Conservation (phyloP, 306 rosid species). For the Begonia masoniana region DNA sequence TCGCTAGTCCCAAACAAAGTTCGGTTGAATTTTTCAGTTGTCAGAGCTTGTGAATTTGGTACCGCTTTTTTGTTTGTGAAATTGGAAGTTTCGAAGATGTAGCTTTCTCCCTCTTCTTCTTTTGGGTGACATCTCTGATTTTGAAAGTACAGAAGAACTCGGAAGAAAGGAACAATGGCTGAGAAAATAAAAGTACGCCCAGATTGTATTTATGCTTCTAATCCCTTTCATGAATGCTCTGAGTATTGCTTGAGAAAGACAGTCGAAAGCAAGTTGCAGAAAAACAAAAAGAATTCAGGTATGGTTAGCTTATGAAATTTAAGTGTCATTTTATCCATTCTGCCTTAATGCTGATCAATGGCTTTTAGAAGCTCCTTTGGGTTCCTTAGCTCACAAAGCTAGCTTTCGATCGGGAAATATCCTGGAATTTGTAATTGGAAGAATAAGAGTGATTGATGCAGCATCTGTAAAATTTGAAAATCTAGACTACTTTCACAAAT, state of each 20-base stretch:
- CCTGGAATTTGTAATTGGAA: not conserved
- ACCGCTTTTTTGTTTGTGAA: too few species aligned
- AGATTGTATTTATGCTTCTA: not conserved
- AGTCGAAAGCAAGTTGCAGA: not conserved
- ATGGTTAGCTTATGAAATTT: not conserved
- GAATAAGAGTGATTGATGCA: not conserved
- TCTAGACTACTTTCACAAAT: too few species aligned
- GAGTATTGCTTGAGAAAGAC: not conserved
- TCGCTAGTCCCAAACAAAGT: too few species aligned
- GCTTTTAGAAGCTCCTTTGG: not conserved
- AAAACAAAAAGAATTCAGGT: not conserved
- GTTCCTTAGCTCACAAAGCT: not conserved
- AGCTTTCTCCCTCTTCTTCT: too few species aligned
- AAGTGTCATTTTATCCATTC: too few species aligned
- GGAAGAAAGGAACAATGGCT: not conserved
- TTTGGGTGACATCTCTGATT: too few species aligned
- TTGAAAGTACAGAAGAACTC: not conserved
- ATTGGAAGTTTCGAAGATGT: too few species aligned
- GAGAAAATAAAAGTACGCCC: not conserved
- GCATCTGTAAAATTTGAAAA: too few species aligned
- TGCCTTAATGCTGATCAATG: too few species aligned
- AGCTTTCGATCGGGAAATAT: not conserved
- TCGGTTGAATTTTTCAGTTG: too few species aligned
- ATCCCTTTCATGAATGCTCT: constrained; percentile 1
- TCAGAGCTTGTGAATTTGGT: too few species aligned